Conservation (phyloP, 2,329 filamentous ascomycete genomes). For the Alternaria atra region DNA sequence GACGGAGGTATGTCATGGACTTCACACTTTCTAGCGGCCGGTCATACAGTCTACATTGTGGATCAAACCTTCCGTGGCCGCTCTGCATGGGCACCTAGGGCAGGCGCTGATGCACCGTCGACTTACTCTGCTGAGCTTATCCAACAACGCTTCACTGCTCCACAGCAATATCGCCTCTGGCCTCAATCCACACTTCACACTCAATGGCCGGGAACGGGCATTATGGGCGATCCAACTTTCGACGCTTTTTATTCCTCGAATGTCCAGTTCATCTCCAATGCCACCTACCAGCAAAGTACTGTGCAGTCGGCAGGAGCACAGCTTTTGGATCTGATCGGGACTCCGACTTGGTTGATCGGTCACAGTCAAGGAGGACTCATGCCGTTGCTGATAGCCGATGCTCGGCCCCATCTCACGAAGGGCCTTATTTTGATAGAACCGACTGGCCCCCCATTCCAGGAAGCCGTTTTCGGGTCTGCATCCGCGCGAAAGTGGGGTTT, state of each 20-base stretch:
- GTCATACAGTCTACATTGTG: constrained; percentile 59
- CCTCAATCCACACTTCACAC: constrained; percentile 56
- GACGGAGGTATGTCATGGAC: constrained; percentile 62
- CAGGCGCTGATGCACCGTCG: constrained; percentile 4
- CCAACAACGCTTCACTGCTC: constrained; percentile 14
- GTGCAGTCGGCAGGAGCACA: constrained; percentile 46
- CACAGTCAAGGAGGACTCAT: constrained; percentile 61
- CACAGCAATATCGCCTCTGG: constrained; percentile 34
- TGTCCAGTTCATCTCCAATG: constrained; percentile 41
- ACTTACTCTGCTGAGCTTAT: constrained; percentile 7
- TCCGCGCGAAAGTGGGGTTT: constrained; percentile 1
- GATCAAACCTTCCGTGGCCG: constrained; percentile 59
- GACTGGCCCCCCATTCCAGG: constrained; percentile 59
- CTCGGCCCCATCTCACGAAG: constrained; percentile 58
- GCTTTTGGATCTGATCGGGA: constrained; percentile 55
- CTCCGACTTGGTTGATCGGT: constrained; percentile 53
- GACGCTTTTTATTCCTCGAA: constrained; percentile 58
- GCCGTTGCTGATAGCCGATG: constrained; percentile 55
- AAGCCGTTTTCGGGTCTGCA: constrained; percentile 15
- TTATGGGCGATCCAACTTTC: constrained; percentile 58
- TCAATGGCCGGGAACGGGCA: constrained; percentile 53
- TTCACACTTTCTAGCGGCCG: constrained; percentile 56
- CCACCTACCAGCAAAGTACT: constrained; percentile 35
- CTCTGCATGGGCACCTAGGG: constrained; percentile 44
- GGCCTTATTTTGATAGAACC: constrained; percentile 63